phyloP scores from a whole-genome alignment of 352 stramenopile species.

The Globisporangium cystogenes region DNA sequence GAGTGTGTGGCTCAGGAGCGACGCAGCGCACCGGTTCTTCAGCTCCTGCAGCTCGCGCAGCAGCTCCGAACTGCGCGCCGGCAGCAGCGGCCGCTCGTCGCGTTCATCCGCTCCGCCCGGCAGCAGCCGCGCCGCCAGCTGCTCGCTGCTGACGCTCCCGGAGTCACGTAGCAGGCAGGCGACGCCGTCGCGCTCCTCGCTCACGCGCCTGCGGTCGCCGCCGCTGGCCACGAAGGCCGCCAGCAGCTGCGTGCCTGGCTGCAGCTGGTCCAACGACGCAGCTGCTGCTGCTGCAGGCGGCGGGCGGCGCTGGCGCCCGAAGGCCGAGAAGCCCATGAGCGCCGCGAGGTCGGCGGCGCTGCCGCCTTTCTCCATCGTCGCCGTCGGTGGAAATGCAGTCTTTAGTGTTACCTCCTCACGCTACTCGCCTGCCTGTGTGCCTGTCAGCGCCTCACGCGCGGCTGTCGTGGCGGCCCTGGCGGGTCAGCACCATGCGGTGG shows the following conservation, averaged over 20 bases:
- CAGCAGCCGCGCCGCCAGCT: neutral
- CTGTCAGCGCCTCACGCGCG: conserved; percentile 6
- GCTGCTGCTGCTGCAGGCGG: neutral
- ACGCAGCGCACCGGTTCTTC: conserved; percentile 21
- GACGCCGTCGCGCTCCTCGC: conserved; percentile 18
- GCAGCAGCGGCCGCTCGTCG: neutral
- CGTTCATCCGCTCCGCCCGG: neutral
- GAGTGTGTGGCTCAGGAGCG: neutral
- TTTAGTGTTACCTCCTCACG: neutral
- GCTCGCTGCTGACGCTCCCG: neutral
- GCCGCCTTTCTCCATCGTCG: conserved; percentile 3
- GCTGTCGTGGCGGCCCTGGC: conserved; percentile 10
- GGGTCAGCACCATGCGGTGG: conserved; percentile 26
- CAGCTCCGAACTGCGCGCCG: conserved; percentile 11
- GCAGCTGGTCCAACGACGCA: conserved; percentile 23
- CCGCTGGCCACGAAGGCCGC: neutral
- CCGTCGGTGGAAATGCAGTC: neutral
- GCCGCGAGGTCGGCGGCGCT: conserved; percentile 28
- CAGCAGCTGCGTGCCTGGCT: conserved; percentile 30
- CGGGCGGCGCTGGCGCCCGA: conserved; percentile 24
- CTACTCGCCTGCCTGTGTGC: too few species aligned
- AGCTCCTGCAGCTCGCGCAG: conserved; percentile 27
- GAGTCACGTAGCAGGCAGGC: conserved; percentile 21
- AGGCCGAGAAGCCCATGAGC: conserved; percentile 60
- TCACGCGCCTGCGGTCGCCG: conserved; percentile 4